Percentiles rank a stretch among this genome's conserved stretches.
Conservation (phyloP, 176 grass and related monocot species). For the barley (Hordeum vulgare) region DNA sequence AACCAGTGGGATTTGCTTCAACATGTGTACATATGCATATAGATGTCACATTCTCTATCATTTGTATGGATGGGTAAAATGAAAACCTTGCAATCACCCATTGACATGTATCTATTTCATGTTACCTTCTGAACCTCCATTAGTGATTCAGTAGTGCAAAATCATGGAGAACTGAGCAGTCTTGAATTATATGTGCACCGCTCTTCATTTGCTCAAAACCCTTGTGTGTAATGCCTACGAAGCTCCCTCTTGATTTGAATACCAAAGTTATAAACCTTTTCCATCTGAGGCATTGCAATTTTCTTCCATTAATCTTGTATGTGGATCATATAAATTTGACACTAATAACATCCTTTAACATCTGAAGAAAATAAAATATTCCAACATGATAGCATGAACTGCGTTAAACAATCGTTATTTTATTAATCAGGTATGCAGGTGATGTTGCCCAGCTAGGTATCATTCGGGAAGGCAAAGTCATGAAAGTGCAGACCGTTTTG, state of each 20-base stretch:
- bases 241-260: neutral
- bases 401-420: conserved; percentile 12
- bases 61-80: neutral
- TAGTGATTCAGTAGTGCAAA: neutral
- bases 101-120: neutral
- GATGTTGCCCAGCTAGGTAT: conserved; percentile 89
- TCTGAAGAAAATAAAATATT: neutral
- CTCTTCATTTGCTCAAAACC: neutral
- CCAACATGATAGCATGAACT: neutral
- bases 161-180: neutral
- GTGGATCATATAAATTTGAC: neutral
- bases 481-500: conserved; percentile 76
- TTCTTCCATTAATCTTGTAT: conserved; percentile 10
- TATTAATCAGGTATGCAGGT: conserved; percentile 70
- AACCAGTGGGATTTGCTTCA: neutral
- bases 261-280: conserved; percentile 1
- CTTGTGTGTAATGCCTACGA: neutral
- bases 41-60: neutral
- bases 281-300: conserved; percentile 2
- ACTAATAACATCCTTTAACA: neutral
- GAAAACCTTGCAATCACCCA: neutral
- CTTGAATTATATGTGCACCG: neutral
- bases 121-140: neutral
- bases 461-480: conserved; percentile 68
- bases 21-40: neutral